A percentile compares a stretch with the other conserved stretches of the same genome.
Evolutionary conservation across 2,329 filamentous ascomycete species (phyloP).

Genomic region (Fusarium sarcochroum): DNA sequence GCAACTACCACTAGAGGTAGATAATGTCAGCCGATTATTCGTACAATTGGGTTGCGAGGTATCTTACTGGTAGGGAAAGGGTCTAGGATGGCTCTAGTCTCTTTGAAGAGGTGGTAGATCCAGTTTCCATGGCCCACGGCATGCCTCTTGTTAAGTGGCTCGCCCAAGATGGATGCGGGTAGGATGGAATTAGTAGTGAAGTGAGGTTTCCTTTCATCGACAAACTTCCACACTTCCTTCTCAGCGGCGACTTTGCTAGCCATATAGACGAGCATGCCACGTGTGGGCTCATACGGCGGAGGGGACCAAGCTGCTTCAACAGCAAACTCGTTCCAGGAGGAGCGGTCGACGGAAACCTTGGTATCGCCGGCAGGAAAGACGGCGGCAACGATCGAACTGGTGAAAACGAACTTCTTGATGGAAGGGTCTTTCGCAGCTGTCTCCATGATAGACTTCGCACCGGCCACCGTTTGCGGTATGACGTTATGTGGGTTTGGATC

Average conservation of each 20-base stretch:
- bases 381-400: slow-evolving; percentile 41
- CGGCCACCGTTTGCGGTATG: slow-evolving; percentile 56
- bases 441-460: slow-evolving; percentile 56
- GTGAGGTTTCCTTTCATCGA: slow-evolving; percentile 42
- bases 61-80: slow-evolving; percentile 3
- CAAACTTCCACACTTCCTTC: slow-evolving; percentile 50
- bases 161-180: slow-evolving; percentile 22
- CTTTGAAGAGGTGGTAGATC: slow-evolving; percentile 7
- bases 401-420: slow-evolving; percentile 54
- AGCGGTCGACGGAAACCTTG: slow-evolving; percentile 30
- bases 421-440: slow-evolving; percentile 57
- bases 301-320: slow-evolving; percentile 49
- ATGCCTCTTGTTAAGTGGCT: slow-evolving; percentile 42
- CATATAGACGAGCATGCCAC: slow-evolving; percentile 43
- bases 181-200: slow-evolving; percentile 46
- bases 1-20: neutral
- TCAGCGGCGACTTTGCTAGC: slow-evolving; percentile 53
- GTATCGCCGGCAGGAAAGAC: slow-evolving; percentile 10
- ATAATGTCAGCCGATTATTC: neutral
- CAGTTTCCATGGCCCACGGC: neutral
- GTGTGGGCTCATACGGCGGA: slow-evolving; percentile 41
- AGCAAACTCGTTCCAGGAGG: slow-evolving; percentile 53
- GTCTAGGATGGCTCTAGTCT: slow-evolving; percentile 9
- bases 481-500: slow-evolving; percentile 58
- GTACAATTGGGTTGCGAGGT: no score